A percentile compares a stretch with the other conserved stretches of the same genome.
Conservation (phyloP, 2,329 filamentous ascomycete species). For the Dendryphion nanum region DNA sequence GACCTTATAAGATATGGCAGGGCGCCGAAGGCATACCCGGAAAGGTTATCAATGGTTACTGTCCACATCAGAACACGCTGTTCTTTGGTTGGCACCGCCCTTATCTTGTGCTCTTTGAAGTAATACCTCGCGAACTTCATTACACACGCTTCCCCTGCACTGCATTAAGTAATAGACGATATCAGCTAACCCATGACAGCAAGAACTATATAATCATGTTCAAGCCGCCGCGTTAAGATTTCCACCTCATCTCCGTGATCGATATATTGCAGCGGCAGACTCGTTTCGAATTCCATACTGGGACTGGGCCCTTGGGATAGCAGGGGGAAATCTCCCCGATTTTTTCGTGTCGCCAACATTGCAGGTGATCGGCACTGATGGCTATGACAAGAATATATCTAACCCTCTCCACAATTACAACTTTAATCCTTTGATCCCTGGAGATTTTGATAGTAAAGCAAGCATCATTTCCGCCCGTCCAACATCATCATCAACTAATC, state of each 20-base stretch:
- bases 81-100: slow-evolving; percentile 84
- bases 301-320: slow-evolving; percentile 14
- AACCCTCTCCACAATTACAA: slow-evolving; percentile 32
- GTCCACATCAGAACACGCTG: slow-evolving; percentile 71
- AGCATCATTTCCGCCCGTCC: too few relatives aligned
- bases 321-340: slow-evolving; percentile 20
- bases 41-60: slow-evolving; percentile 59
- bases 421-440: slow-evolving; percentile 22
- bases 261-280: slow-evolving; percentile 9
- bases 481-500: too few relatives aligned
- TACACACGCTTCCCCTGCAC: not conserved
- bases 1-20: slow-evolving; percentile 36
- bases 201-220: slow-evolving; percentile 7
- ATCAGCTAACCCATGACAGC: slow-evolving; percentile 1
- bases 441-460: slow-evolving; percentile 16
- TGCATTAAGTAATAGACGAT: not conserved
- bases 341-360: slow-evolving; percentile 19
- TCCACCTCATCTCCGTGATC: not conserved
- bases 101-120: slow-evolving; percentile 66
- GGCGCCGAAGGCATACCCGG: slow-evolving; percentile 33
- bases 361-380: slow-evolving; percentile 16
- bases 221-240: slow-evolving; percentile 7
- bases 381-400: slow-evolving; percentile 11
- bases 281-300: slow-evolving; percentile 13
- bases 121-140: slow-evolving; percentile 29